Evolutionary conservation across 345 rosid species (phyloP), one percentile per base, ranked within the genome.

Genomic region (Hibiscus trionum): DNA sequence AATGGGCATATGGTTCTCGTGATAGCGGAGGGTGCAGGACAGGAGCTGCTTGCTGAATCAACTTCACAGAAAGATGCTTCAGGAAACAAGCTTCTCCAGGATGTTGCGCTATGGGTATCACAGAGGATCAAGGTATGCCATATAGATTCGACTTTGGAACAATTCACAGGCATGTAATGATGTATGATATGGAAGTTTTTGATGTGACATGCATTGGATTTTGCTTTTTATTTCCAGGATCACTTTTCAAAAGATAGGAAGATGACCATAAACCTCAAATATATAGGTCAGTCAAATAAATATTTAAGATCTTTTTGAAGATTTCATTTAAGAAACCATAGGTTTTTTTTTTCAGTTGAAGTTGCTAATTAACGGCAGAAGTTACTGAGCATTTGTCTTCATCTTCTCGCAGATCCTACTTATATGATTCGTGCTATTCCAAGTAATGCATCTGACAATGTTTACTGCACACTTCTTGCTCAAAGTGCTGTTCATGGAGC

Each of bases 391-490:
- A 53, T 4, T 39, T 21, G 29, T 70, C 70, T 56, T 68, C 24
- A 21, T 42, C 55, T 16, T 42, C 47, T 19, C 61, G 72, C 85
- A 91, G 97, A 91, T 85, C 96, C 97, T 42, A 90, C 97, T 35
- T 91, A 90, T 79, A 91, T 91, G 96, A 87, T 90, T 71, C 87
- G 97, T 19, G 97, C 97, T 72, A 37, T 92, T 69, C 97, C 97
- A 49, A 78, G 97, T 62, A 92, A 85, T 73, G 97, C 97, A 77
- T 83, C 97, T 16, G 97, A 92, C 79, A 92, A 92, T 71, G 94
- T 92, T 31, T 90, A 90, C 85, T 90, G 94, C 83, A 90, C 96
- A 47, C 96, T 92, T 77, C 96, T 92, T 46, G 96, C 96, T 76
- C 97, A 92, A 76, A 92, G 97, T 58, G 88, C 79, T 2, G 96